Evolutionary conservation across 768 basidiomycete genomes (phyloP).

Genomic region (Hericium rajendrae): DNA sequence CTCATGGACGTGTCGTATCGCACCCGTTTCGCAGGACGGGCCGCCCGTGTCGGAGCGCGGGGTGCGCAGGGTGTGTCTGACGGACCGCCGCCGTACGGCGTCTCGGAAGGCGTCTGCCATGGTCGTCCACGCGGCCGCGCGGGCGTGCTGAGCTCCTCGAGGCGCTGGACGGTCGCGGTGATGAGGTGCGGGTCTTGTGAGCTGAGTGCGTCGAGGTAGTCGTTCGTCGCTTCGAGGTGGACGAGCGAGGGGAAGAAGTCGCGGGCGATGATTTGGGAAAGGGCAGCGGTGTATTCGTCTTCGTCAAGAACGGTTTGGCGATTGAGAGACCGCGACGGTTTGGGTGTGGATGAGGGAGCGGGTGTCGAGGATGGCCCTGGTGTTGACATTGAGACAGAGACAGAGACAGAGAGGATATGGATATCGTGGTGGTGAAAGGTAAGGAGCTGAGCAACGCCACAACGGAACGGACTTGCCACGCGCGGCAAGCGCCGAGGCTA

Average conservation of each 20-base stretch:
- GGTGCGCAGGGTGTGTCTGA: conserved; percentile 57
- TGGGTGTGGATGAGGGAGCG: conserved; percentile 3
- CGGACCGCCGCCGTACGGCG: conserved; percentile 51
- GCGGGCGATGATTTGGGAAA: conserved; percentile 88
- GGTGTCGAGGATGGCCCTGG: conserved; percentile 20
- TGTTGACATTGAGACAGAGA: conserved; percentile 21
- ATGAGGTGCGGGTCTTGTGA: conserved; percentile 73
- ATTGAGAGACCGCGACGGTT: conserved; percentile 51
- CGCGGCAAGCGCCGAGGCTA: neutral
- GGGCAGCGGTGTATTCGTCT: conserved; percentile 87
- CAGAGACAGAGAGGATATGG: too few species aligned
- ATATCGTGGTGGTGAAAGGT: neutral
- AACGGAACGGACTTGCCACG: neutral
- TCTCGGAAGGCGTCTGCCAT: conserved; percentile 45
- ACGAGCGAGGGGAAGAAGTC: conserved; percentile 96
- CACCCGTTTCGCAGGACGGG: conserved; percentile 41
- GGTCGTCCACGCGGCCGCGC: conserved; percentile 22
- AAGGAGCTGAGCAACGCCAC: neutral
- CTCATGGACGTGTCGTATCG: conserved; percentile 54
- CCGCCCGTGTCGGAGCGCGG: conserved; percentile 13
- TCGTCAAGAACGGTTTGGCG: conserved; percentile 72
- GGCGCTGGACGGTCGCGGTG: conserved; percentile 60
- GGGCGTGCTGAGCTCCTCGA: conserved; percentile 59
- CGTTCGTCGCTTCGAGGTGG: conserved; percentile 82
- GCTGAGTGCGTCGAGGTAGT: conserved; percentile 71